Conservation (phyloP, 495 filamentous ascomycete genomes). For the Hyaloscypha finlandica region DNA sequence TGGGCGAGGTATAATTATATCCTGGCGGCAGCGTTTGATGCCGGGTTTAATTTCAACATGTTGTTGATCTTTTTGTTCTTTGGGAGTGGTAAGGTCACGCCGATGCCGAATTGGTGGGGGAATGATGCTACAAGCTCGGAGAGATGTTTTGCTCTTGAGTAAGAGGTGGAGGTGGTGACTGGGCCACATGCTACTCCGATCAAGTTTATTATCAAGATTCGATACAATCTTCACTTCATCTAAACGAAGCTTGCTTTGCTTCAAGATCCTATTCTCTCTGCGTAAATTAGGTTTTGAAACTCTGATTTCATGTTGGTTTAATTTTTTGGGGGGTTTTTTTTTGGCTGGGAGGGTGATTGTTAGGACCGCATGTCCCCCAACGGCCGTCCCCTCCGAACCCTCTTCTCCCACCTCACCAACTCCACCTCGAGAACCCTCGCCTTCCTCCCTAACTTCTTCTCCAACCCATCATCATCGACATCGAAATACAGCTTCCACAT, state of each 20-base stretch:
- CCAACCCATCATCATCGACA: slow-evolving; percentile 45
- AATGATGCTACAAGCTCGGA: slow-evolving; percentile 43
- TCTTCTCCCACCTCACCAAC: slow-evolving; percentile 41
- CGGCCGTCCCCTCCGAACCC: slow-evolving; percentile 37
- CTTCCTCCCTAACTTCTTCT: slow-evolving; percentile 38
- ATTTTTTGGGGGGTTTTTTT: too few relatives aligned
- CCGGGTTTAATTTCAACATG: slow-evolving; percentile 59
- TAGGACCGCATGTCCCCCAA: slow-evolving; percentile 12
- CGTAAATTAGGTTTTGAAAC: too few relatives aligned
- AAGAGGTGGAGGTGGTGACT: neutral
- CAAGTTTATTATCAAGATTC: too few relatives aligned
- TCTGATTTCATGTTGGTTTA: too few relatives aligned
- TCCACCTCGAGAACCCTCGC: slow-evolving; percentile 41
- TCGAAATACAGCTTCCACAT: slow-evolving; percentile 50
- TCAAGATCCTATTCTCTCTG: too few relatives aligned
- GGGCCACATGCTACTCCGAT: too few relatives aligned
- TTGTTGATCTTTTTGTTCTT: slow-evolving; percentile 59
- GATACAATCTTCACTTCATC: too few relatives aligned
- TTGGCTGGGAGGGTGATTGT: too few relatives aligned
- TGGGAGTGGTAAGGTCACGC: slow-evolving; percentile 50
- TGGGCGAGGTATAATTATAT: slow-evolving; percentile 61
- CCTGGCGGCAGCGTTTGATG: slow-evolving; percentile 57
- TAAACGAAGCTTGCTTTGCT: too few relatives aligned
- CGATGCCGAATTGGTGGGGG: slow-evolving; percentile 61
- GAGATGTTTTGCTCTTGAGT: slow-evolving; percentile 39